phyloP scores from a whole-genome alignment of 257 asterid species.

The Solanum medicagineum region DNA sequence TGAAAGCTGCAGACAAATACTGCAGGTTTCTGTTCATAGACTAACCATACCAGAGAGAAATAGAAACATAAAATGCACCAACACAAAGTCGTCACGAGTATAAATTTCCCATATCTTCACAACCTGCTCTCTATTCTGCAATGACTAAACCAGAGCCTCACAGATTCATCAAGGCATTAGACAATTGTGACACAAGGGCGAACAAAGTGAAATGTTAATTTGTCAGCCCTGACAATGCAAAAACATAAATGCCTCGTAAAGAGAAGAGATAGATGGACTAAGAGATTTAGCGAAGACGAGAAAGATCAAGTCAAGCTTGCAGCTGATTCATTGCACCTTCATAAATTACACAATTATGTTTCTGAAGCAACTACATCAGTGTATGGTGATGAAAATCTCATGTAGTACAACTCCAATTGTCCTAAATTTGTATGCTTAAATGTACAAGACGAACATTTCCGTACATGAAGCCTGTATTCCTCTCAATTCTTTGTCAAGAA shows the following conservation, averaged over 20 bases:
- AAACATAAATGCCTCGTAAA: background rate
- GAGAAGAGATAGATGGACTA: background rate
- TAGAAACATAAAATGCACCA: background rate
- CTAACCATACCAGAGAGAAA: background rate
- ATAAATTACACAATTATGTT: background rate
- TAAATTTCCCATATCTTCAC: background rate
- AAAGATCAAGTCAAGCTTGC: background rate
- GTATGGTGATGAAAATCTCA: background rate
- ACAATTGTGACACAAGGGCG: background rate
- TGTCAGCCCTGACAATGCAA: background rate
- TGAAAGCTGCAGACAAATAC: background rate
- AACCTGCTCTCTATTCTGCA: background rate
- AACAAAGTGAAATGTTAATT: background rate
- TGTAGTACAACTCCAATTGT: background rate
- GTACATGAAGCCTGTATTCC: background rate
- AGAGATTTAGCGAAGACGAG: background rate
- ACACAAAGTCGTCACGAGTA: background rate
- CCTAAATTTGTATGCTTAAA: background rate
- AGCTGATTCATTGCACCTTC: background rate
- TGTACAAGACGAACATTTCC: slow-evolving; percentile 3
- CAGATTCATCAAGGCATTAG: background rate
- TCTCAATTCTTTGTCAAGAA: background rate
- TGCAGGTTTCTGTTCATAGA: background rate
- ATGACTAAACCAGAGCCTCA: background rate
- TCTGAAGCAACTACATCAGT: background rate